phyloP scores from a whole-genome alignment of 1,284 basidiomycete species.

The Apiotrichum mycotoxinovorans region DNA sequence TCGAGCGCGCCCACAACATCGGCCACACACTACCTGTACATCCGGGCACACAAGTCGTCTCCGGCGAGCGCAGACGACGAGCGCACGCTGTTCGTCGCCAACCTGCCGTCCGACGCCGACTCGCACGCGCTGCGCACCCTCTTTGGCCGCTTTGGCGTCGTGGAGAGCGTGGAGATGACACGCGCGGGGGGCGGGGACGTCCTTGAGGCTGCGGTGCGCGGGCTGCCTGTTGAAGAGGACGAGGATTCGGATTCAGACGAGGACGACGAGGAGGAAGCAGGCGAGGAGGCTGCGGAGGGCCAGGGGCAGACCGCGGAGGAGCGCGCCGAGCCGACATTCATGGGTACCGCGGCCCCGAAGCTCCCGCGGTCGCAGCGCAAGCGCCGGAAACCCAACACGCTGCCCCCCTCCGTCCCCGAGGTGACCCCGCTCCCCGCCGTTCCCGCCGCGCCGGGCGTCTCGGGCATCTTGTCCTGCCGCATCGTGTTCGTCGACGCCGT shows the following conservation, averaged over 20 bases:
- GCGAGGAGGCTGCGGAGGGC: conserved; percentile 39
- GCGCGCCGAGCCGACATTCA: conserved; percentile 48
- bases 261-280: conserved; percentile 51
- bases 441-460: conserved; percentile 25
- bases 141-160: conserved; percentile 68
- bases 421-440: conserved; percentile 35
- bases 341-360: conserved; percentile 52
- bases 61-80: conserved; percentile 24
- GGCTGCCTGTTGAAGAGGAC: conserved; percentile 25
- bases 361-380: conserved; percentile 19
- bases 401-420: conserved; percentile 57
- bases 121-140: conserved; percentile 68
- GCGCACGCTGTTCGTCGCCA: conserved; percentile 78
- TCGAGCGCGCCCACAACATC: conserved; percentile 21
- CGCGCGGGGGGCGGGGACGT: conserved; percentile 26
- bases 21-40: conserved; percentile 42
- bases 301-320: conserved; percentile 48
- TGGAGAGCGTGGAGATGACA: conserved; percentile 66
- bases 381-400: conserved; percentile 52
- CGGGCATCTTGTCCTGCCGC: conserved; percentile 58
- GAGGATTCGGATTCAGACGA: conserved; percentile 41
- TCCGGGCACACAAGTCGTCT: conserved; percentile 28
- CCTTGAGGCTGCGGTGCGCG: conserved; percentile 37
- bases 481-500: conserved; percentile 69
- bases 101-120: conserved; percentile 77